These are phyloP conservation scores for Paraphaeosphaeria sporulosa DNA, from an alignment of 2,329 filamentous ascomycete genomes.

Conservation along the genomic window DNA sequence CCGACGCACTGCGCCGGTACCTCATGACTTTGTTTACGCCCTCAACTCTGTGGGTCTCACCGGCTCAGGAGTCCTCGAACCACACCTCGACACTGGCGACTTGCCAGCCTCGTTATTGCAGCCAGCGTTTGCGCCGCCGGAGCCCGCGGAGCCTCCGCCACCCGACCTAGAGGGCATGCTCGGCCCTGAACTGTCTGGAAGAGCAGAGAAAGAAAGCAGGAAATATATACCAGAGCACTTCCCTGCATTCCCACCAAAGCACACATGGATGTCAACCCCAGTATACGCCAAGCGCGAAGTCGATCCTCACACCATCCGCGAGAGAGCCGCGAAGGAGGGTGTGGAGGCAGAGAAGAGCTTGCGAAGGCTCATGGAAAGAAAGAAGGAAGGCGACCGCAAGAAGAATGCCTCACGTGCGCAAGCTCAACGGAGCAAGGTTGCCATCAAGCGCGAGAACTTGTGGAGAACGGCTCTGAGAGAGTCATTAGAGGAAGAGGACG, in stretches of 20 bases:
- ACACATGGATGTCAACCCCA: slow-evolving; percentile 68
- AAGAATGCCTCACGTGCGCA: slow-evolving; percentile 51
- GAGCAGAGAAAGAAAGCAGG: slow-evolving; percentile 55
- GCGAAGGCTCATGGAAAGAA: slow-evolving; percentile 62
- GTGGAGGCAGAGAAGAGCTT: slow-evolving; percentile 71
- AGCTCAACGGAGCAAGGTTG: neutral
- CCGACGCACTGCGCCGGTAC: slow-evolving; percentile 63
- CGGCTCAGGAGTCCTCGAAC: slow-evolving; percentile 49
- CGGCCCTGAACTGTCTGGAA: slow-evolving; percentile 59
- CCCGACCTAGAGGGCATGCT: slow-evolving; percentile 59
- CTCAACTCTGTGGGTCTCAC: slow-evolving; percentile 53
- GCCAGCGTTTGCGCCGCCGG: slow-evolving; percentile 52
- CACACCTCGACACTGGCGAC: slow-evolving; percentile 53
- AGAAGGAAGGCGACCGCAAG: slow-evolving; percentile 55
- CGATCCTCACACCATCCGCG: slow-evolving; percentile 66
- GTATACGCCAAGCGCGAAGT: slow-evolving; percentile 66
- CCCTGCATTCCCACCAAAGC: slow-evolving; percentile 68
- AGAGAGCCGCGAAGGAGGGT: slow-evolving; percentile 71
- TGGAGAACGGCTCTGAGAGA: slow-evolving; percentile 65
- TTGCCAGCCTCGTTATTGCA: slow-evolving; percentile 44
- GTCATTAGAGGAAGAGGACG: slow-evolving; percentile 53
- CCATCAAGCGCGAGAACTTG: slow-evolving; percentile 57
- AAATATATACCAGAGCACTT: slow-evolving; percentile 67
- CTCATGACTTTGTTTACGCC: slow-evolving; percentile 65
- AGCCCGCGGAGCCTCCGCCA: slow-evolving; percentile 49